Evolutionary conservation across 495 filamentous ascomycete species (phyloP).

Genomic region (Apodospora peruviana): DNA sequence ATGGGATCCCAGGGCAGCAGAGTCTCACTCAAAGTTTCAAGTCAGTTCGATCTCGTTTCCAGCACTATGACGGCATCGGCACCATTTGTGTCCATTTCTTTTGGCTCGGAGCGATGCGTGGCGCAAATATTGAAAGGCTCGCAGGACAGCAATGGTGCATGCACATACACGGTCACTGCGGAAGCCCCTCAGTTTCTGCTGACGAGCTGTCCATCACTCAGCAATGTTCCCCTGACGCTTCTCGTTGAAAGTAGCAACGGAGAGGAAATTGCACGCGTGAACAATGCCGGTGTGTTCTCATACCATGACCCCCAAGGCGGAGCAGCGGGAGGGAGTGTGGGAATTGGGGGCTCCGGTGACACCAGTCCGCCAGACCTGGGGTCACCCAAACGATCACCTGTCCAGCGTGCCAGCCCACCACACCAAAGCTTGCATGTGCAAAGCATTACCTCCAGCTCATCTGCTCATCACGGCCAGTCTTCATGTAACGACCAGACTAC

Average conservation of each 20-base stretch:
- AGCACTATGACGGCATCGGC: slow-evolving; percentile 48
- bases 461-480: slow-evolving; percentile 22
- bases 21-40: slow-evolving; percentile 66
- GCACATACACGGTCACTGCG: slow-evolving; percentile 66
- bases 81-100: slow-evolving; percentile 60
- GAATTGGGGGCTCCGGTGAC: slow-evolving; percentile 25
- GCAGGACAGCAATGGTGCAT: slow-evolving; percentile 48
- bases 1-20: slow-evolving; percentile 62
- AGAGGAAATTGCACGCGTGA: slow-evolving; percentile 47
- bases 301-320: slow-evolving; percentile 47
- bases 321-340: slow-evolving; percentile 23
- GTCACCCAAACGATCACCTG: slow-evolving; percentile 44
- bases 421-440: slow-evolving; percentile 23
- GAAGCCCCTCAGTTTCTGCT: slow-evolving; percentile 65
- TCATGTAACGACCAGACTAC: slow-evolving; percentile 31
- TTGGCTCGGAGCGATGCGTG: slow-evolving; percentile 64
- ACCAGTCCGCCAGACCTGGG: slow-evolving; percentile 38
- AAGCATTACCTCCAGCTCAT: slow-evolving; percentile 21
- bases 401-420: slow-evolving; percentile 32
- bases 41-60: slow-evolving; percentile 55
- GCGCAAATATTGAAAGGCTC: slow-evolving; percentile 58
- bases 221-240: slow-evolving; percentile 65
- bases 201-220: slow-evolving; percentile 60
- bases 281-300: slow-evolving; percentile 71
- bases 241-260: slow-evolving; percentile 63